These are phyloP conservation scores for Saccharum officinarum DNA, from an alignment of 176 grass and related monocot species.

Conservation along the genomic window DNA sequence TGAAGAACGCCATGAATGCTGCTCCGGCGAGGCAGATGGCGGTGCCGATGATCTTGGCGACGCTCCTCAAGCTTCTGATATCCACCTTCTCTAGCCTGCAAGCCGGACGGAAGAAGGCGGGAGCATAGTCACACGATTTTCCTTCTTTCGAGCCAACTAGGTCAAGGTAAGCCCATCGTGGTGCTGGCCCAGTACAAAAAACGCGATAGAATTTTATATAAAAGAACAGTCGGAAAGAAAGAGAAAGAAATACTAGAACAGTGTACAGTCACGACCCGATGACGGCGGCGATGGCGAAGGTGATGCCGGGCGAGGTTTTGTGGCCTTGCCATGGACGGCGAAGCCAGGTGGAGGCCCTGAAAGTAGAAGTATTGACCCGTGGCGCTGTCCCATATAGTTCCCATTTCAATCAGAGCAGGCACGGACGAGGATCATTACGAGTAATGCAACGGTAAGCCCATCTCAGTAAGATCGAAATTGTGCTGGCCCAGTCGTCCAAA, in stretches of 20 bases:
- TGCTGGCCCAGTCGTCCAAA: too few relatives aligned
- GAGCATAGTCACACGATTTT: too few relatives aligned
- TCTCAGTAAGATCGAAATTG: too few relatives aligned
- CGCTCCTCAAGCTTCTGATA: constrained; percentile 34
- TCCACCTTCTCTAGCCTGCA: constrained; percentile 60
- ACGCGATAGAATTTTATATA: too few relatives aligned
- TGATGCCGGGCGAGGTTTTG: constrained; percentile 46
- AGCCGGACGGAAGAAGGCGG: background rate
- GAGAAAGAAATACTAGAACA: background rate
- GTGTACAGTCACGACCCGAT: background rate
- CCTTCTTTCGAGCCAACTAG: background rate
- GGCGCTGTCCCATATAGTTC: constrained; percentile 10
- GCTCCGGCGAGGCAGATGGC: constrained; percentile 61
- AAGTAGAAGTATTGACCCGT: constrained; percentile 52
- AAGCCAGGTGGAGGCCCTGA: constrained; percentile 44
- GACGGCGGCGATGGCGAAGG: constrained; percentile 41
- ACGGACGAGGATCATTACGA: too few relatives aligned
- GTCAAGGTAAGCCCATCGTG: too few relatives aligned
- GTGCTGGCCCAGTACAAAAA: background rate
- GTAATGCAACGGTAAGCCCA: too few relatives aligned
- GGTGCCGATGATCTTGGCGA: constrained; percentile 62
- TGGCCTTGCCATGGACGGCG: constrained; percentile 56
- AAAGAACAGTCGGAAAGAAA: background rate
- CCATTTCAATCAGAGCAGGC: background rate
- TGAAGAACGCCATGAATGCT: constrained; percentile 62